Evolutionary conservation across 2,329 filamentous ascomycete genomes (phyloP).

Genomic region (Colletotrichum aenigma): DNA sequence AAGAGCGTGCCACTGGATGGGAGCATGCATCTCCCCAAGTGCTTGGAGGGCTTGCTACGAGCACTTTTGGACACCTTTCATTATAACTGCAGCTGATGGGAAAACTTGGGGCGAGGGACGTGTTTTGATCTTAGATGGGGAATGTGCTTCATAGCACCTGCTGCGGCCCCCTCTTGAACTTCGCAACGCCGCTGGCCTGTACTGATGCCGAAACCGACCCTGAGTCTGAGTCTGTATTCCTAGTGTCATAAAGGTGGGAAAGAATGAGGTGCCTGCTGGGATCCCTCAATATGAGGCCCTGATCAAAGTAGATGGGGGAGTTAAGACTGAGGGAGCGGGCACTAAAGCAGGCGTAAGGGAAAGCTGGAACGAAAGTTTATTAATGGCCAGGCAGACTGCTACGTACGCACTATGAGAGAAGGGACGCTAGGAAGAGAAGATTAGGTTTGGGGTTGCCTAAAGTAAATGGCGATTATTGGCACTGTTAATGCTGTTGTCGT

Average conservation of each 20-base stretch:
- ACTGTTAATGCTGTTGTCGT: not conserved
- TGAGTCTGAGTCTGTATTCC: not conserved
- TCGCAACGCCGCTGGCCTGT: not conserved
- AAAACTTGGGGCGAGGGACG: not conserved
- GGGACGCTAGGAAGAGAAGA: not conserved
- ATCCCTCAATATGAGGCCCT: not conserved
- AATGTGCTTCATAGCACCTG: not conserved
- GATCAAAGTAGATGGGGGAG: not conserved
- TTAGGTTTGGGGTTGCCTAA: not conserved
- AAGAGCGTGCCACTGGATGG: not conserved
- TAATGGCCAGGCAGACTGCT: not conserved
- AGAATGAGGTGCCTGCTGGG: not conserved
- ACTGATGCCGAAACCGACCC: not conserved
- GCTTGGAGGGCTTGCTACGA: not conserved
- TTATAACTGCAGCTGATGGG: not conserved
- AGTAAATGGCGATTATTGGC: not conserved
- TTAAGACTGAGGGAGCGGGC: not conserved
- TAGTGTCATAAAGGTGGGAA: not conserved
- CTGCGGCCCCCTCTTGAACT: not conserved
- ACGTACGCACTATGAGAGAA: not conserved
- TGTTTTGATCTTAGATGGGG: not conserved
- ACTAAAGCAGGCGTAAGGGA: not conserved
- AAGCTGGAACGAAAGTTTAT: not conserved
- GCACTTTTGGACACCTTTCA: not conserved
- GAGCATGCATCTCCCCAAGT: not conserved